Evolutionary conservation across 1,284 basidiomycete species (phyloP).

Genomic region (Apiotrichum gamsii): DNA sequence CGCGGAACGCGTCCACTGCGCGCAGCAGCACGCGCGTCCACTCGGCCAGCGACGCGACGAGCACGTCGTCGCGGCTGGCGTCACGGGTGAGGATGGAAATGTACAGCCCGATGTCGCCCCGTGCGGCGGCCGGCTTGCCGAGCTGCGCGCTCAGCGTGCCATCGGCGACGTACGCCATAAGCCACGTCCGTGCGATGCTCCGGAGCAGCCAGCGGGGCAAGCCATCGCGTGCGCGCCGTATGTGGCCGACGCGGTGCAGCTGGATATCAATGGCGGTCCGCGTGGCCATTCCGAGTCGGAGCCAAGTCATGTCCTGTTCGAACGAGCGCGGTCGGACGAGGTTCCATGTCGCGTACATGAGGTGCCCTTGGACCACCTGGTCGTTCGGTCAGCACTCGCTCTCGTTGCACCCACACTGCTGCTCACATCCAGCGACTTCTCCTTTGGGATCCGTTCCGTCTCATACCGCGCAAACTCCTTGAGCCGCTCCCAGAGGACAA

Average conservation of each 20-base stretch:
- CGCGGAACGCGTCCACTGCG: slow-evolving; percentile 21
- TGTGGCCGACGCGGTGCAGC: slow-evolving; percentile 29
- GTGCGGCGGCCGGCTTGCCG: slow-evolving; percentile 20
- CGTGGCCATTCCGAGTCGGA: slow-evolving; percentile 26
- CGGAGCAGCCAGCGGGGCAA: slow-evolving; percentile 25
- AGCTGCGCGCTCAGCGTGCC: slow-evolving; percentile 26
- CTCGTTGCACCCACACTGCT: too few relatives aligned
- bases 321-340: slow-evolving; percentile 29
- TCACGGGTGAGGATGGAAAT: slow-evolving; percentile 9
- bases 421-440: slow-evolving; percentile 36
- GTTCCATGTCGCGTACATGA: slow-evolving; percentile 34
- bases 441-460: slow-evolving; percentile 32
- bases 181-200: slow-evolving; percentile 31
- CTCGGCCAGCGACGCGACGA: slow-evolving; percentile 26
- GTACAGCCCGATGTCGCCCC: slow-evolving; percentile 17
- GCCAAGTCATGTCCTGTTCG: slow-evolving; percentile 34
- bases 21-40: slow-evolving; percentile 28
- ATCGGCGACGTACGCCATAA: slow-evolving; percentile 23
- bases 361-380: slow-evolving; percentile 29
- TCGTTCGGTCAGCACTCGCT: too few relatives aligned
- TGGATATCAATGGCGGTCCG: slow-evolving; percentile 35
- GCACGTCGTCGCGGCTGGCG: slow-evolving; percentile 18
- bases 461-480: slow-evolving; percentile 30
- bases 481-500: slow-evolving; percentile 28
- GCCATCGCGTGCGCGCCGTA: slow-evolving; percentile 19